Evolutionary conservation across 2,329 filamentous ascomycete species (phyloP).

Genomic region (Trichoderma sp.): DNA sequence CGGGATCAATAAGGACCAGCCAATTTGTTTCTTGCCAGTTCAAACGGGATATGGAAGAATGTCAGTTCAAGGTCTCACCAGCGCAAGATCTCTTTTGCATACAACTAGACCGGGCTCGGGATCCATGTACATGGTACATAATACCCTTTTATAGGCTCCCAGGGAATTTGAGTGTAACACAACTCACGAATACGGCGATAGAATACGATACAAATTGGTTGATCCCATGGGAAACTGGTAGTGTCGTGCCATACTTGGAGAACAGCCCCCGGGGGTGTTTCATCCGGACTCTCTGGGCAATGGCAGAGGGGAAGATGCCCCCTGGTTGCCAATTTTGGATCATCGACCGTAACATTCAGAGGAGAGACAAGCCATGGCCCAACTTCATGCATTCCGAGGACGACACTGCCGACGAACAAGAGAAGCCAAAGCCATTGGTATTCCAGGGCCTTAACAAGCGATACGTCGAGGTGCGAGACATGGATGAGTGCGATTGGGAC

Average conservation of each 20-base stretch:
- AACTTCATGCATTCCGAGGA: background rate
- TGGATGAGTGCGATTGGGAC: background rate
- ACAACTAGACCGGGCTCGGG: background rate
- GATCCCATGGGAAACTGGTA: no score
- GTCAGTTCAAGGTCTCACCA: background rate
- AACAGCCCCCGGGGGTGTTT: background rate
- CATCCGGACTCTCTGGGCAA: background rate
- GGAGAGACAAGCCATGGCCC: background rate
- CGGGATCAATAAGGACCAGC: background rate
- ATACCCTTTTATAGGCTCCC: background rate
- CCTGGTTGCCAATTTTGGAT: background rate
- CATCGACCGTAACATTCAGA: background rate
- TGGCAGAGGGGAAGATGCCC: background rate
- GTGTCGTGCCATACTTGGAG: background rate
- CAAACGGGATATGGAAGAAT: background rate
- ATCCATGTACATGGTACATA: background rate
- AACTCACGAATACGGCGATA: background rate
- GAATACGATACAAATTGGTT: constrained; percentile 2
- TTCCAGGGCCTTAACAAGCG: background rate
- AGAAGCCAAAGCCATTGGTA: background rate
- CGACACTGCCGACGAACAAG: background rate
- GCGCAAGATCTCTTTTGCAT: background rate
- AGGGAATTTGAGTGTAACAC: background rate
- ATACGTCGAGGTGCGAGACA: background rate
- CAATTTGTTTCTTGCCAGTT: background rate